These are phyloP conservation scores for Ophiostoma ulmi DNA, from an alignment of 2,329 filamentous ascomycete species.

Conservation along the genomic window DNA sequence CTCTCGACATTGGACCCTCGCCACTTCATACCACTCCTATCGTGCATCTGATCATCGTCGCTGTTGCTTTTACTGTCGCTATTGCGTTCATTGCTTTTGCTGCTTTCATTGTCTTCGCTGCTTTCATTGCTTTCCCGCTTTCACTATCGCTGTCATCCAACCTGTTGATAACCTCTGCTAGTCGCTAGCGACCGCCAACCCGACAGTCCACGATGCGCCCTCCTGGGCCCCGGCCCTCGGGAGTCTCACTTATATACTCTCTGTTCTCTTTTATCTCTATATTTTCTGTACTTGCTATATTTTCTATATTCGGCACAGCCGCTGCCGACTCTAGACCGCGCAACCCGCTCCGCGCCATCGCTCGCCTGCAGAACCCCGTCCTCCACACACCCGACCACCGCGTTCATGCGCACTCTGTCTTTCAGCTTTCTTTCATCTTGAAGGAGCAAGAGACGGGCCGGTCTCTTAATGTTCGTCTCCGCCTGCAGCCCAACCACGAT, in stretches of 20 bases:
- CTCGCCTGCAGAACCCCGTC: conserved; percentile 65
- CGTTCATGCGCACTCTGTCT: conserved; percentile 73
- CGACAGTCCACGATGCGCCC: conserved; percentile 18
- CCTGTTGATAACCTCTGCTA: background rate
- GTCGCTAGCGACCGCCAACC: background rate
- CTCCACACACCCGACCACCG: conserved; percentile 75
- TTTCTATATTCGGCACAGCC: conserved; percentile 20
- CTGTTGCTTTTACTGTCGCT: no score
- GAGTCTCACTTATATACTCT: background rate
- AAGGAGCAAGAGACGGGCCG: conserved; percentile 49
- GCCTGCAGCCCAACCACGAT: conserved; percentile 85
- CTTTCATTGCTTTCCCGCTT: no score
- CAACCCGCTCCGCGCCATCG: conserved; percentile 70
- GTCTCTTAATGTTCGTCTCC: conserved; percentile 65
- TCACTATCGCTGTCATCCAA: background rate
- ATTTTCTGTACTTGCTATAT: background rate
- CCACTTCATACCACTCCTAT: background rate
- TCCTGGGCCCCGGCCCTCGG: conserved; percentile 10
- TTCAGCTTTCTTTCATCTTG: conserved; percentile 78
- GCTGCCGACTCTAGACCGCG: conserved; percentile 66
- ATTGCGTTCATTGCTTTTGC: no score
- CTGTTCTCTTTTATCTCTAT: background rate
- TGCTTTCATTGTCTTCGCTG: no score
- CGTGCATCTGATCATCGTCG: background rate
- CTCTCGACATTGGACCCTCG: background rate